These are phyloP conservation scores for Leccinum obscurum DNA, from an alignment of 768 basidiomycete species.

Conservation along the genomic window DNA sequence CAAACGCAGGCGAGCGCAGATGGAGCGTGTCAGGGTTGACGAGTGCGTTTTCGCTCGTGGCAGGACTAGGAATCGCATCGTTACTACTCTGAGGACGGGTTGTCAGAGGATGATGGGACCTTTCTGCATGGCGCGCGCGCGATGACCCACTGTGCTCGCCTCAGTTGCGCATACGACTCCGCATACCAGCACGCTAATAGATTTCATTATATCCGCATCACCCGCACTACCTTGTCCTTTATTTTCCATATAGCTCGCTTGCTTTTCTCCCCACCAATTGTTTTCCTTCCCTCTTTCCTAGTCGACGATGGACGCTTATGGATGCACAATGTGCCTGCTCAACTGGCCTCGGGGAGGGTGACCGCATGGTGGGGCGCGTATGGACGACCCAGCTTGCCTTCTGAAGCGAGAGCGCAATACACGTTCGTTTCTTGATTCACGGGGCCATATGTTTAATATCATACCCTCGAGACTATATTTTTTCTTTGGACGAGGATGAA, in stretches of 20 bases:
- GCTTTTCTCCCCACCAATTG: background rate
- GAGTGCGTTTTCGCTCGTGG: constrained; percentile 11
- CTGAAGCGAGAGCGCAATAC: constrained; percentile 10
- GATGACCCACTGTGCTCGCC: constrained; percentile 2
- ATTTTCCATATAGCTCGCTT: constrained; percentile 3
- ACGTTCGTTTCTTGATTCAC: constrained; percentile 21
- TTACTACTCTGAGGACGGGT: constrained; percentile 21
- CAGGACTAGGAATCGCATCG: constrained; percentile 26
- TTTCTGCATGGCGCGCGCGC: background rate
- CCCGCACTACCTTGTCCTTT: constrained; percentile 3
- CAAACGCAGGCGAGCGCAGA: constrained; percentile 29
- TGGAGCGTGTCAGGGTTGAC: constrained; percentile 17
- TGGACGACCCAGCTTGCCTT: constrained; percentile 1
- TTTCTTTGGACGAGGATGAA: background rate
- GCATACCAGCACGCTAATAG: constrained; percentile 28
- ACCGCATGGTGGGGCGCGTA: constrained; percentile 1
- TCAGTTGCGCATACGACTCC: constrained; percentile 9
- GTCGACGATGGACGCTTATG: constrained; percentile 25
- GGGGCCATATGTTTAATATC: constrained; percentile 15
- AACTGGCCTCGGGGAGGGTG: constrained; percentile 14
- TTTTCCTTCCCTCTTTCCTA: constrained; percentile 7
- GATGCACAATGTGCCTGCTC: constrained; percentile 22
- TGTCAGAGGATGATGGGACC: constrained; percentile 1
- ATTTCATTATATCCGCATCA: constrained; percentile 11
- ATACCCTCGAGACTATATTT: background rate